Base-by-base conservation (phyloP, 805 yeast species). In the Starmerella tilneyi region DNA sequence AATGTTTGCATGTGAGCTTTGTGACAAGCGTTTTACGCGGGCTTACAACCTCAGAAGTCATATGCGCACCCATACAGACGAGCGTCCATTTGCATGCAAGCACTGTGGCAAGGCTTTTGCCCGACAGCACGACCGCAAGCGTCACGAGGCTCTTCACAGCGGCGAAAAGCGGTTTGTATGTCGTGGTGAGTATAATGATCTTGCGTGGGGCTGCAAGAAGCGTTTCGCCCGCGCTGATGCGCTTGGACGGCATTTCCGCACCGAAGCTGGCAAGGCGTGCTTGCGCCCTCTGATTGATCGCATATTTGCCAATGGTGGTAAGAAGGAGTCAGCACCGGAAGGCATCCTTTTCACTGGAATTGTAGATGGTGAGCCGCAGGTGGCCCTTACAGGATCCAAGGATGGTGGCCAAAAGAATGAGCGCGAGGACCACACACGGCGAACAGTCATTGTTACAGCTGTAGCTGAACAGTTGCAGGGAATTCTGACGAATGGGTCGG, bases 1-100 rank as follows among this genome's bases (percentile, higher is more conserved):
- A 21, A 71, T 76, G 8, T 83, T 75, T 62, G 81, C 60, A 65
- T 89, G 97, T 62, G 78, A 79, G 47, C 64, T 83, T 34, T 89
- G 98, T 63, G 86, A 78, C 32, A 86, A 85, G 63, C 68, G 79
- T 40, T 89, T 89, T 61, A 89, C 97, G 2, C 67, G 97, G 45
- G 95, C 96, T 0, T 92, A 92, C 62, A 92, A 92, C 59, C 68
- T 89, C 53, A 84, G 89, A 55, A 84, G 95, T 0, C 98, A 89
- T 64, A 67, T 83, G 58, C 69, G 96, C 47, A 89, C 97, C 0
- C 98, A 82, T 60, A 78, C 84, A 5, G 70, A 73, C 39, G 88
- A 78, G 41, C 74, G 79, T 46, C 92, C 92, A 5, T 81, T 67
- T 63, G 70, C 71, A 37, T 82, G 92, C 59, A 62, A 72, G 16